Percentiles rank a stretch among this genome's conserved stretches.
Evolutionary conservation across 768 basidiomycete genomes (phyloP).

Genomic region (Ramaria rubella): DNA sequence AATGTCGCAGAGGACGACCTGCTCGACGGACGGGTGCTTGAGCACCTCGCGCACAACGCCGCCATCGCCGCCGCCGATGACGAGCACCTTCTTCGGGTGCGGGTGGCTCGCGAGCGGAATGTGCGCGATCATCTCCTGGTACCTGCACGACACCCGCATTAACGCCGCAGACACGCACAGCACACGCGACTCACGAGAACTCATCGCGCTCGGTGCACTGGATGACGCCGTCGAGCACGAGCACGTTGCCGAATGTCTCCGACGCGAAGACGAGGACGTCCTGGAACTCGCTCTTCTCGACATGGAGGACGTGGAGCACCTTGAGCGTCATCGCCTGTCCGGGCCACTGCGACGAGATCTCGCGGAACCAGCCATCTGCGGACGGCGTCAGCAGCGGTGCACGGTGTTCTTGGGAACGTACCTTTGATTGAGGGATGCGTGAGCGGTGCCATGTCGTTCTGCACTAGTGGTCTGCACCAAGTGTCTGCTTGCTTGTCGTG

Average conservation of each 20-base stretch:
- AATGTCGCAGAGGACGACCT: conserved; percentile 95
- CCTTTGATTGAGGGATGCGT: no score
- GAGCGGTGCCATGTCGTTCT: no score
- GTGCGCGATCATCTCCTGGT: conserved; percentile 99
- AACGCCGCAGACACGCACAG: background rate
- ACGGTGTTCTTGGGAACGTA: no score
- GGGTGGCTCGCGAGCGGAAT: conserved; percentile 95
- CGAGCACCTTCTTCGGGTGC: conserved; percentile 91
- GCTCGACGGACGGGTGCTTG: conserved; percentile 85
- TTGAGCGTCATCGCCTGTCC: conserved; percentile 97
- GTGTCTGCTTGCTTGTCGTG: no score
- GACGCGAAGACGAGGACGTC: conserved; percentile 97
- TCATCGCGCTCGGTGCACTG: conserved; percentile 98
- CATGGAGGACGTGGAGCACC: conserved; percentile 91
- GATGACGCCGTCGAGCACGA: conserved; percentile 91
- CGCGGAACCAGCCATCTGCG: conserved; percentile 91
- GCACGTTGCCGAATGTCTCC: conserved; percentile 94
- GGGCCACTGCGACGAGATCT: conserved; percentile 93
- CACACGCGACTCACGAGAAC: conserved; percentile 91
- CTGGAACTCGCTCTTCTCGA: conserved; percentile 90
- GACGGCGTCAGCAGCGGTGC: no score
- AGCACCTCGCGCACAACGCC: conserved; percentile 96
- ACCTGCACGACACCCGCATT: conserved; percentile 53
- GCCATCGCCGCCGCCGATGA: conserved; percentile 97
- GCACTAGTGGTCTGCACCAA: no score